Conservation (phyloP, 768 basidiomycete genomes). For the Tulasnella sp. region DNA sequence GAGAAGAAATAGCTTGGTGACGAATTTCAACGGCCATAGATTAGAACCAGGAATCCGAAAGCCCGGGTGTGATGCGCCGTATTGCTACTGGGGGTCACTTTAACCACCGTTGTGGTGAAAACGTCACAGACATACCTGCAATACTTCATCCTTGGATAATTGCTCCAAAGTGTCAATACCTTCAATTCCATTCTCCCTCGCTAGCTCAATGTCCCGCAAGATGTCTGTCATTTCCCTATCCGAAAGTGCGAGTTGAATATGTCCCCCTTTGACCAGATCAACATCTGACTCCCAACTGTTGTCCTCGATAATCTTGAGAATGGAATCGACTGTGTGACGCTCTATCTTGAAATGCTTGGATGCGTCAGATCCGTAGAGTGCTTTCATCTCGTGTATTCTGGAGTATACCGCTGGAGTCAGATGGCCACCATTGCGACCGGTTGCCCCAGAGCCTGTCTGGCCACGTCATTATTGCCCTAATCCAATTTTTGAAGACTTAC, state of each 20-base stretch:
- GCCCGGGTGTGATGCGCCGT: conserved; percentile 41
- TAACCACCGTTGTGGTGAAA: background rate
- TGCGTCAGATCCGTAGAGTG: conserved; percentile 38
- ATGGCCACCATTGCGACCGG: conserved; percentile 73
- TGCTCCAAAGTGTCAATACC: conserved; percentile 32
- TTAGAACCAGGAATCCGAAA: conserved; percentile 45
- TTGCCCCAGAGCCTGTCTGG: conserved; percentile 69
- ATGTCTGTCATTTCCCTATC: conserved; percentile 32
- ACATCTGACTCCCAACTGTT: conserved; percentile 36
- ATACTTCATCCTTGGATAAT: conserved; percentile 36
- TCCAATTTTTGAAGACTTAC: conserved; percentile 35
- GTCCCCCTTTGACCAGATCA: conserved; percentile 50
- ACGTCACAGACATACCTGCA: conserved; percentile 29
- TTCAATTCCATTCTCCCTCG: conserved; percentile 39
- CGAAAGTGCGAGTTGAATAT: conserved; percentile 37
- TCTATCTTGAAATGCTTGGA: conserved; percentile 43
- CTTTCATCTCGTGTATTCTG: conserved; percentile 32
- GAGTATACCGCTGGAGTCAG: conserved; percentile 40
- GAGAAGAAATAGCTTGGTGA: conserved; percentile 45
- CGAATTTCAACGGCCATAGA: conserved; percentile 72
- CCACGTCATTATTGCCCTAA: no score
- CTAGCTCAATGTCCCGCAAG: conserved; percentile 39
- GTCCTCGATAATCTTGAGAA: conserved; percentile 38
- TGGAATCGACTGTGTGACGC: conserved; percentile 35
- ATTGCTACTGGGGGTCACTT: conserved; percentile 22